Evolutionary conservation across 1,284 basidiomycete genomes (phyloP), one percentile per base, ranked within the genome.

Genomic region (Athelia sp.): DNA sequence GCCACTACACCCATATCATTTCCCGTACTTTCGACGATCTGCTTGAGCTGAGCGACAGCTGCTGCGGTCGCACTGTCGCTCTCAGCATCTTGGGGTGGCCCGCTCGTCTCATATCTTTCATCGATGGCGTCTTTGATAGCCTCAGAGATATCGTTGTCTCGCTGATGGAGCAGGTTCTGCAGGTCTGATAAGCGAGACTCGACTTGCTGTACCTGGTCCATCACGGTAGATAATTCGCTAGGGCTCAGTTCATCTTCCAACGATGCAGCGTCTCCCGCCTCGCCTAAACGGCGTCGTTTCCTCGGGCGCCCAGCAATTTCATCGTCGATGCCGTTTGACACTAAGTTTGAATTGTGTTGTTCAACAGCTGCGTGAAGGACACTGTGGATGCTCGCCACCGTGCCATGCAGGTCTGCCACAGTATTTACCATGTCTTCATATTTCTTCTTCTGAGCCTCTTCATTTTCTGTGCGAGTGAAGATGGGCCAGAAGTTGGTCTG

Each of bases 201-300:
- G 4, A 40, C n/a, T 4, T n/a, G 15, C n/a, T 6, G 8, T n/a
- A 40, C 19, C n/a, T n/a, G 6, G 19, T 40, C 36, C 6, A n/a
- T 6, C 15, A 40, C 19, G 36, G 15, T n/a, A 17, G 15, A n/a
- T n/a, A 40, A n/a, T 40, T 40, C 36, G n/a, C 19, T 21, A 21
- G 36, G 19, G 36, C n/a, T 40, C 6, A 17, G 19, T 40, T 21
- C 36, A 21, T 40, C 15, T 21, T 40, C n/a, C n/a, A 40, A 40
- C 8, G 19, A 6, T 17, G n/a, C 36, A 21, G n/a, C 19, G 8
- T 40, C 36, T 4, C 19, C 36, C 8, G 4, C 19, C 4, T 40
- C 36, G n/a, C n/a, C 36, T n/a, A 40, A n/a, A 40, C 36, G 36
- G 19, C 36, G 36, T 40, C 36, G 36, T 40, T 40, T 40, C n/a